phyloP scores from a whole-genome alignment of 2,329 filamentous ascomycete species.

The Westerdykella sp. region DNA sequence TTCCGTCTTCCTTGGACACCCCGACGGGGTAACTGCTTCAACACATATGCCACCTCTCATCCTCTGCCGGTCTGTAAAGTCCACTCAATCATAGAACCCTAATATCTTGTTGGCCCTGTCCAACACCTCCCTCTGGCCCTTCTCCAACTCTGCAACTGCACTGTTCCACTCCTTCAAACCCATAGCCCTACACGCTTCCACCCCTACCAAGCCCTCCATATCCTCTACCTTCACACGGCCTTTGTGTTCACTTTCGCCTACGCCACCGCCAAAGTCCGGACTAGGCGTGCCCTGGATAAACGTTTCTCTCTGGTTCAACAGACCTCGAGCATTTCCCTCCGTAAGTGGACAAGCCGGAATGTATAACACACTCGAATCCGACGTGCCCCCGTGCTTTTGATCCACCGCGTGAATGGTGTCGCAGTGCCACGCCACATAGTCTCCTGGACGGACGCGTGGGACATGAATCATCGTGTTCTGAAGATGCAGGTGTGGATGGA shows the following conservation, averaged over 20 bases:
- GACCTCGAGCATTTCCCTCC: slow-evolving; percentile 64
- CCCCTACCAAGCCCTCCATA: slow-evolving; percentile 35
- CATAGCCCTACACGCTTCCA: slow-evolving; percentile 50
- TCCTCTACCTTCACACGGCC: slow-evolving; percentile 38
- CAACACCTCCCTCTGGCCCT: slow-evolving; percentile 48
- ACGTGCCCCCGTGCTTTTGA: slow-evolving; percentile 61
- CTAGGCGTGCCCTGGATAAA: slow-evolving; percentile 56
- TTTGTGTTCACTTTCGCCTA: slow-evolving; percentile 53
- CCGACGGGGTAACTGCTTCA: background rate
- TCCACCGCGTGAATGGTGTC: slow-evolving; percentile 80
- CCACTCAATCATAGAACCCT: slow-evolving; percentile 37
- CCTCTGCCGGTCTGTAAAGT: background rate
- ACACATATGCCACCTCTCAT: background rate
- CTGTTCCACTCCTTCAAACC: slow-evolving; percentile 49
- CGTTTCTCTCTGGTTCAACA: slow-evolving; percentile 62
- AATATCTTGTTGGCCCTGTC: slow-evolving; percentile 49
- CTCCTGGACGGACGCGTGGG: slow-evolving; percentile 62
- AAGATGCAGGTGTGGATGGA: slow-evolving; percentile 67
- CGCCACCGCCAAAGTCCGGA: slow-evolving; percentile 52
- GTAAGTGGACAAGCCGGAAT: slow-evolving; percentile 83
- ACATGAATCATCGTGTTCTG: slow-evolving; percentile 65
- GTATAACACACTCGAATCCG: slow-evolving; percentile 79
- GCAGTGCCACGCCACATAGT: slow-evolving; percentile 76
- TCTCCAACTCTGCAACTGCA: slow-evolving; percentile 41
- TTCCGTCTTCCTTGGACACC: background rate